Conservation (phyloP, 1,139 yeast genomes). For the Suhomyces choctaworum region DNA sequence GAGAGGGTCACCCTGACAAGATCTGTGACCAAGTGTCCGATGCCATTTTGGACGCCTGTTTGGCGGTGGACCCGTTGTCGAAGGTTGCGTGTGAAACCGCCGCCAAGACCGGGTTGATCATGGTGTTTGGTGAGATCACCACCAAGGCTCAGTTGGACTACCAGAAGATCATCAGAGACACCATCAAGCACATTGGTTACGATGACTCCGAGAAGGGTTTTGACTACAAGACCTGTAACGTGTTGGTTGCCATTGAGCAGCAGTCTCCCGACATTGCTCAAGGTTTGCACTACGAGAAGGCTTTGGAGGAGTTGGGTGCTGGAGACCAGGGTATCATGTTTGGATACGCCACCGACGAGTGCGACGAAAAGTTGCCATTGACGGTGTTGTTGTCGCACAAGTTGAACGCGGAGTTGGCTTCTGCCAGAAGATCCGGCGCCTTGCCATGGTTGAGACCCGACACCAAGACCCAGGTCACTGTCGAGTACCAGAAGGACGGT, state of each 20-base stretch:
- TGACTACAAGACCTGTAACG: conserved; percentile 99
- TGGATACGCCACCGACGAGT: conserved; percentile 99
- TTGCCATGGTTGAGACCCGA: conserved; percentile 98
- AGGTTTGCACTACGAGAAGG: conserved; percentile 97
- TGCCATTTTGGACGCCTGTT: conserved; percentile 97
- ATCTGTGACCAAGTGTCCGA: conserved; percentile 99
- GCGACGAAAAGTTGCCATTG: conserved; percentile 95
- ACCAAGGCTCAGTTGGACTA: conserved; percentile 93
- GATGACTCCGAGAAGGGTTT: conserved; percentile 96
- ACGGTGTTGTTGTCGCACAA: conserved; percentile 93
- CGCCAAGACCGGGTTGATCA: conserved; percentile 97
- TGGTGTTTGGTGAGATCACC: conserved; percentile 99
- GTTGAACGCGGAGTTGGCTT: conserved; percentile 94
- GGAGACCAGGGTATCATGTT: conserved; percentile 99
- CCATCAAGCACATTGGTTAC: conserved; percentile 98
- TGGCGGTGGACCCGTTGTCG: conserved; percentile 92
- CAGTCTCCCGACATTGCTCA: conserved; percentile 99
- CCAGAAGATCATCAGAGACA: conserved; percentile 97
- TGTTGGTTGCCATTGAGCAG: conserved; percentile 97
- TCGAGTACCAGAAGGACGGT: conserved; percentile 88
- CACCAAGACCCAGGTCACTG: conserved; percentile 98
- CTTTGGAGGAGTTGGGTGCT: conserved; percentile 97
- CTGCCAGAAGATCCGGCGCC: conserved; percentile 94
- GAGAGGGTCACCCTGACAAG: conserved; percentile 99
- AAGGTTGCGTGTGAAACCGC: conserved; percentile 99